A percentile compares a stretch with the other conserved stretches of the same genome.
These are phyloP conservation scores for Platanthera zijinensis DNA, from an alignment of 106 monocot species.

Conservation along the genomic window DNA sequence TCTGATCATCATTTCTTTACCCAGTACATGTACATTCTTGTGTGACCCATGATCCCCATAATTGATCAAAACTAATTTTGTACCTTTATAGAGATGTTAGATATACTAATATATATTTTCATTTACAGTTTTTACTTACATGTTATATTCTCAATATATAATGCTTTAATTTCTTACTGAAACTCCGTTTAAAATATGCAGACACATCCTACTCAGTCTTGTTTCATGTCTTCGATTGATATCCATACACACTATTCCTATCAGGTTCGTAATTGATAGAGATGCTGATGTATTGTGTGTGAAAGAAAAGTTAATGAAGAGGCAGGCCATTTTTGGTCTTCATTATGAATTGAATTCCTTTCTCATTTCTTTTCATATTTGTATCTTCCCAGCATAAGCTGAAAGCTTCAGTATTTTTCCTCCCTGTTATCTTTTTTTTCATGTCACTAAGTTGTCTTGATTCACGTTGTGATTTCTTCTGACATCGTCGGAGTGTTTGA, in stretches of 20 bases:
- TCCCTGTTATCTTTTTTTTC: not conserved
- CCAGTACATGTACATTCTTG: no score
- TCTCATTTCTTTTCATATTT: not conserved
- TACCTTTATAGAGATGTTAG: not conserved
- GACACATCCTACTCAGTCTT: conserved; percentile 87
- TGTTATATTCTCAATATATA: not conserved
- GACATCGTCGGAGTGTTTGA: conserved; percentile 3
- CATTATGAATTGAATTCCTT: not conserved
- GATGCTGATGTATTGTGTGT: not conserved
- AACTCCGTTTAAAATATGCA: conserved; percentile 18
- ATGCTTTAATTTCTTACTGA: not conserved
- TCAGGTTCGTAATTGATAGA: conserved; percentile 34
- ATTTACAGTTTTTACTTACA: not conserved
- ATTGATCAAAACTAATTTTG: not conserved
- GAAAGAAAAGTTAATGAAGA: not conserved
- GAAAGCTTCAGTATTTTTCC: not conserved
- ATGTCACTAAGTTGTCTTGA: not conserved
- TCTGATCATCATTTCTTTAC: no score
- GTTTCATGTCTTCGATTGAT: conserved; percentile 90
- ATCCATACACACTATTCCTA: conserved; percentile 88
- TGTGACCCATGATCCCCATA: no score
- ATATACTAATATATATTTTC: not conserved
- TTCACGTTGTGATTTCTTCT: not conserved
- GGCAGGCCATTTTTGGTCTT: not conserved
- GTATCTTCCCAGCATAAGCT: not conserved